Percentiles rank a stretch among this genome's conserved stretches.
Evolutionary conservation across 2,329 filamentous ascomycete species (phyloP).

Genomic region (Bipolaris gigantea): DNA sequence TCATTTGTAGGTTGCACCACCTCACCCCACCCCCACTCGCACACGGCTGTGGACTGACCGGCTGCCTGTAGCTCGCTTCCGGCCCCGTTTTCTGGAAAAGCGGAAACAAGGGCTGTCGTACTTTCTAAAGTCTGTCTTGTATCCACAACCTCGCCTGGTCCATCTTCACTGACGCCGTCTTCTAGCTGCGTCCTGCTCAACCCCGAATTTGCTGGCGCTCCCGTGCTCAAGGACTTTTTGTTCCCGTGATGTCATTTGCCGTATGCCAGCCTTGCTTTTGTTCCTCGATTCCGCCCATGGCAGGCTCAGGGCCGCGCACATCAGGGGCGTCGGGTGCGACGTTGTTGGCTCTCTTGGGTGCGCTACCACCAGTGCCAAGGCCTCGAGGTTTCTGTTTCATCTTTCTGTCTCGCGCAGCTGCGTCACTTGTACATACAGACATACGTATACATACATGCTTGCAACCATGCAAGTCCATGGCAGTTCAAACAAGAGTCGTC

Average conservation of each 20-base stretch:
- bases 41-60: conserved; percentile 19
- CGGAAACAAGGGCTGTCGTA: conserved; percentile 82
- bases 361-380: no score
- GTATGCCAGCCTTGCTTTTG: not conserved
- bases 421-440: not conserved
- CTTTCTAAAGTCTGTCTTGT: conserved; percentile 77
- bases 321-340: not conserved
- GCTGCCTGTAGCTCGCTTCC: conserved; percentile 61
- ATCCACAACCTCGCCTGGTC: conserved; percentile 25
- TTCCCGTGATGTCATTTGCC: conserved; percentile 54
- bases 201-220: conserved; percentile 90
- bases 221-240: conserved; percentile 86
- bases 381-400: not conserved
- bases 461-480: not conserved
- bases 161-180: conserved; percentile 30
- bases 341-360: not conserved
- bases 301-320: not conserved
- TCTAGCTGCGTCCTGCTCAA: conserved; percentile 84
- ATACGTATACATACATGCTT: not conserved
- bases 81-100: conserved; percentile 81
- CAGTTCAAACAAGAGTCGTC: no score
- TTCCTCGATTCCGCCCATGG: not conserved
- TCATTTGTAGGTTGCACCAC: conserved; percentile 66
- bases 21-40: conserved; percentile 25
- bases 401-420: not conserved